Evolutionary conservation across 1,284 basidiomycete species (phyloP).

Genomic region (Phenoliferia sp.): DNA sequence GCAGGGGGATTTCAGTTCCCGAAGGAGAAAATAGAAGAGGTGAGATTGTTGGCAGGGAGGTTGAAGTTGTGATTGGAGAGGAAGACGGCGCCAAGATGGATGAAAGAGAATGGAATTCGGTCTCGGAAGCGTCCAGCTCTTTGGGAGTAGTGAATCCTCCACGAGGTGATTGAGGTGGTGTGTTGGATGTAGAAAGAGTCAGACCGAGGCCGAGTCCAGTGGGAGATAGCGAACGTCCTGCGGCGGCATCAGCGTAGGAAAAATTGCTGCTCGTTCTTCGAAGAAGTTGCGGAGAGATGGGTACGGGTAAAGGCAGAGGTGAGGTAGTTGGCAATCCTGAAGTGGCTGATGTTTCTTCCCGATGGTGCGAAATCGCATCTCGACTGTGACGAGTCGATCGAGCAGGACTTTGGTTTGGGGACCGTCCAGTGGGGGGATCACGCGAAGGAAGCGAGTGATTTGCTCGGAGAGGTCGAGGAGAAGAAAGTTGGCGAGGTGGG

Average conservation of each 20-base stretch:
- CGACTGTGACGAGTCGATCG: too few relatives aligned
- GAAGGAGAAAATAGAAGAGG: background rate
- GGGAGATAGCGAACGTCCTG: background rate
- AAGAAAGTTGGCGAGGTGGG: background rate
- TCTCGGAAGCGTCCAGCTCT: background rate
- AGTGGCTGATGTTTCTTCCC: too few relatives aligned
- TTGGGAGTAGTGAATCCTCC: background rate
- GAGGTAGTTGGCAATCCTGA: background rate
- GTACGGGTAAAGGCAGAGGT: background rate
- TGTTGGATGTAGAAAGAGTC: background rate
- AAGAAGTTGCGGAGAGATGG: background rate
- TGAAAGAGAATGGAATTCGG: background rate
- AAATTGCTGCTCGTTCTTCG: background rate
- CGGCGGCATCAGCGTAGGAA: background rate
- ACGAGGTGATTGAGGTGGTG: too few relatives aligned
- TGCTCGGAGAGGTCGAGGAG: background rate
- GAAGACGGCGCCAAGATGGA: too few relatives aligned
- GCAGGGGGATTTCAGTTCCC: conserved; percentile 1
- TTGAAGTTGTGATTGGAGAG: background rate
- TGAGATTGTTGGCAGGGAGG: background rate
- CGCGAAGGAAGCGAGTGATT: too few relatives aligned
- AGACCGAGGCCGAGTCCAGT: background rate
- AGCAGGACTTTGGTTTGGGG: too few relatives aligned
- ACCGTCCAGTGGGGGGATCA: too few relatives aligned
- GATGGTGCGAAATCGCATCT: too few relatives aligned